phyloP scores from a whole-genome alignment of 306 rosid species.

The Lotus japonicus region DNA sequence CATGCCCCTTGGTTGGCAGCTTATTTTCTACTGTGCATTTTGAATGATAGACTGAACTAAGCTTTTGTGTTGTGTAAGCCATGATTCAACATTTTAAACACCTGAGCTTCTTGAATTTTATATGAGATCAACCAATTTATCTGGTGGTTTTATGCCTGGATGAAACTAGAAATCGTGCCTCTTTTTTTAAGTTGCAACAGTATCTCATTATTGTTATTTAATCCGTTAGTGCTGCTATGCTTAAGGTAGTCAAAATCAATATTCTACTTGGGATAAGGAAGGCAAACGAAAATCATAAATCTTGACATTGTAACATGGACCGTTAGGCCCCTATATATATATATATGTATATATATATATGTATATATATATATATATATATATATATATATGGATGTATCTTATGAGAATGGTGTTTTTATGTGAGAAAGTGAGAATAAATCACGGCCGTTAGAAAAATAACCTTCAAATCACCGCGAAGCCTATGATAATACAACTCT shows the following conservation, averaged over 20 bases:
- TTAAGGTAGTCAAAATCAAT: too few relatives aligned
- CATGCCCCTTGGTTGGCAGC: not conserved
- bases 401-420: too few relatives aligned
- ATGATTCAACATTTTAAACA: slow-evolving; percentile 1
- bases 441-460: too few relatives aligned
- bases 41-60: slow-evolving; percentile 20
- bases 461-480: too few relatives aligned
- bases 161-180: slow-evolving; percentile 2
- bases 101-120: not conserved
- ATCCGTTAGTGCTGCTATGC: slow-evolving; percentile 1
- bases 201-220: slow-evolving; percentile 3
- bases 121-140: not conserved
- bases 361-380: too few relatives aligned
- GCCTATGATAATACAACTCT: not conserved
- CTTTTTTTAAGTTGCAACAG: not conserved
- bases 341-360: too few relatives aligned
- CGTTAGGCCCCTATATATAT: too few relatives aligned
- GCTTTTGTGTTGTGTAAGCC: not conserved
- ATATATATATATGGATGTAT: too few relatives aligned
- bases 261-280: too few relatives aligned
- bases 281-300: too few relatives aligned
- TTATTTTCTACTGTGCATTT: not conserved
- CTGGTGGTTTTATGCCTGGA: slow-evolving; percentile 2
- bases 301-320: too few relatives aligned
- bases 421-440: too few relatives aligned